Conservation (phyloP, 371 early-diverging fungal genomes). For the Apophysomyces trapeziformis region DNA sequence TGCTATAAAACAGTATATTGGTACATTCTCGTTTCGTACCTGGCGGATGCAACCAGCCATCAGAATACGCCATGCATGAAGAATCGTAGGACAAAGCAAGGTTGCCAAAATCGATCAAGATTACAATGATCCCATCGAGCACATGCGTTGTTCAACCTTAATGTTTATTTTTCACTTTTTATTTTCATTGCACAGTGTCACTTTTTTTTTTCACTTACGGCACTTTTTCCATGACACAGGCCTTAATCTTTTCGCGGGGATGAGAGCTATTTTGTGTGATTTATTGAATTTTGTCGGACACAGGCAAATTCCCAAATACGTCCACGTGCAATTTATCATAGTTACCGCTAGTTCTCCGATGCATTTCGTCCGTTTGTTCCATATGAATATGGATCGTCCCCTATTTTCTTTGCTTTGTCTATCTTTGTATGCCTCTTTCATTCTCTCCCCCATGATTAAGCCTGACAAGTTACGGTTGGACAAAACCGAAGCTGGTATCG, state of each 20-base stretch:
- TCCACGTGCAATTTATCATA: slow-evolving; percentile 3
- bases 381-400: not conserved
- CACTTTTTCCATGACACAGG: not conserved
- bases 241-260: slow-evolving; percentile 4
- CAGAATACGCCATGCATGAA: slow-evolving; percentile 4
- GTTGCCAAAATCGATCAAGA: slow-evolving; percentile 4
- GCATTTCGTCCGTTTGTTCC: not conserved
- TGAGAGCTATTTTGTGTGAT: not conserved
- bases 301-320: slow-evolving; percentile 5
- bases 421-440: too few species aligned
- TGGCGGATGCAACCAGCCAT: not conserved
- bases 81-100: slow-evolving; percentile 6
- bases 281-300: slow-evolving; percentile 4
- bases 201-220: not conserved
- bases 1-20: not conserved
- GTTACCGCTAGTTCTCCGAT: not conserved
- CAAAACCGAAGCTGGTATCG: not conserved
- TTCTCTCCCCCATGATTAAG: not conserved
- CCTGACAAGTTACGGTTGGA: slow-evolving; percentile 1
- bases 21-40: not conserved
- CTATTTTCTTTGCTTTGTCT: too few species aligned
- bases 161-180: slow-evolving; percentile 6
- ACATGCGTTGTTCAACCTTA: slow-evolving; percentile 4
- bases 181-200: not conserved
- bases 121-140: slow-evolving; percentile 6